phyloP scores from a whole-genome alignment of 257 asterid species.

The Solanum pinnatisectum region DNA sequence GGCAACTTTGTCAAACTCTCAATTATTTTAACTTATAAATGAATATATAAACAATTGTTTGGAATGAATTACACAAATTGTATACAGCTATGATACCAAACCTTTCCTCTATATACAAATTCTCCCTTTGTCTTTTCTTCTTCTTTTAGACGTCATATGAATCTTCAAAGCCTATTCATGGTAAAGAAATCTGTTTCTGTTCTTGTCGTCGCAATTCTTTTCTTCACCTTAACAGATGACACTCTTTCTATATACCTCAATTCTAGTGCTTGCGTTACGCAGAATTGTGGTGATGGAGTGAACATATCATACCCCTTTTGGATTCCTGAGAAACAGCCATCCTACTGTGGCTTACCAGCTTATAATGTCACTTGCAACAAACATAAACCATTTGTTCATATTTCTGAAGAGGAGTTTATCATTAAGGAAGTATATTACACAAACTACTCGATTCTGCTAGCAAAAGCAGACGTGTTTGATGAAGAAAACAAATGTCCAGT shows the following conservation, averaged over 20 bases:
- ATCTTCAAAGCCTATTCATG: conserved; percentile 1
- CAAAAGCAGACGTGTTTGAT: conserved; percentile 2
- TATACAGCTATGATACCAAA: conserved; percentile 1
- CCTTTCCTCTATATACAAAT: background rate
- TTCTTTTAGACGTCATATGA: conserved; percentile 1
- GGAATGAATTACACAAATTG: background rate
- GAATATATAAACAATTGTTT: background rate
- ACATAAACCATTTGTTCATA: conserved; percentile 20
- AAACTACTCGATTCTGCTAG: conserved; percentile 24
- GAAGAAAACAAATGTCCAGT: background rate
- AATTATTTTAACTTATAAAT: background rate
- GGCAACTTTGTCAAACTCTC: background rate
- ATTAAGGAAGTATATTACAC: conserved; percentile 24
- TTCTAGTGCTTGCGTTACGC: conserved; percentile 21
- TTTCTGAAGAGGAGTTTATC: conserved; percentile 30
- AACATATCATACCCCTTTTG: conserved; percentile 40
- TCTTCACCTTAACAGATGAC: conserved; percentile 4
- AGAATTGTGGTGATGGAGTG: conserved; percentile 31
- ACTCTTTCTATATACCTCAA: background rate
- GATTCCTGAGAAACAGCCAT: conserved; percentile 32
- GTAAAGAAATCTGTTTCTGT: conserved; percentile 6
- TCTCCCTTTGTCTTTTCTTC: background rate
- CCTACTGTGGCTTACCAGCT: conserved; percentile 31
- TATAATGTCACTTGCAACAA: conserved; percentile 26
- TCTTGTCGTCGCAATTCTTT: conserved; percentile 8